A percentile compares a stretch with the other conserved stretches of the same genome.
Conservation (phyloP, 805 yeast species). For the Metschnikowia borealis region DNA sequence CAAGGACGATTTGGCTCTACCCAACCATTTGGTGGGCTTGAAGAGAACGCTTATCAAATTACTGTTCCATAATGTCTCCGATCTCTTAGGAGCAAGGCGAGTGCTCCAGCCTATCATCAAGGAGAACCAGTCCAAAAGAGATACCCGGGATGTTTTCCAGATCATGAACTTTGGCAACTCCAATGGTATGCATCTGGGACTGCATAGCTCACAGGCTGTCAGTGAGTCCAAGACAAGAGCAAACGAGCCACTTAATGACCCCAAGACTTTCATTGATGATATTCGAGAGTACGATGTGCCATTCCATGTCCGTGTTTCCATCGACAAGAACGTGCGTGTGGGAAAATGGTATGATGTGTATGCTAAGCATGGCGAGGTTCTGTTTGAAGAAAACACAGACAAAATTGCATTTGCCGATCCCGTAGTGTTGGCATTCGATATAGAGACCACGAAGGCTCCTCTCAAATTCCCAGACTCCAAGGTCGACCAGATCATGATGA, state of each 20-base stretch:
- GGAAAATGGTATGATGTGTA: conserved; percentile 94
- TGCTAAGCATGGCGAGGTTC: conserved; percentile 53
- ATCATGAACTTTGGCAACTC: conserved; percentile 43
- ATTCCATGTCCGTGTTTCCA: conserved; percentile 92
- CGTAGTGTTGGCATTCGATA: conserved; percentile 93
- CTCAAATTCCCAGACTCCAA: conserved; percentile 91
- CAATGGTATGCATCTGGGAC: conserved; percentile 12
- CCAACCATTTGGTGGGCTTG: conserved; percentile 84
- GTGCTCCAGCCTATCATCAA: conserved; percentile 63
- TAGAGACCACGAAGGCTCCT: conserved; percentile 96
- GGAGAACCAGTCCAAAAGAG: conserved; percentile 58
- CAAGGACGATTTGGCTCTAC: conserved; percentile 77
- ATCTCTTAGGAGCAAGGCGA: conserved; percentile 72
- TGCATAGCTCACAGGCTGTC: not conserved
- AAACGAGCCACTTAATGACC: conserved; percentile 36
- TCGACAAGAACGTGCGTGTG: conserved; percentile 79
- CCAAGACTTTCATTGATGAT: conserved; percentile 67
- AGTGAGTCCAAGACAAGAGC: conserved; percentile 6
- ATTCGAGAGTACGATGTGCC: conserved; percentile 95
- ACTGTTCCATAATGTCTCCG: conserved; percentile 68
- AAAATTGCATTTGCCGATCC: conserved; percentile 96
- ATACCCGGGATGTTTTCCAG: conserved; percentile 64
- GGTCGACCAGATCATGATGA: conserved; percentile 96
- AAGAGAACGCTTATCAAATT: conserved; percentile 61
- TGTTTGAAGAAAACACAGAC: conserved; percentile 57